Base-by-base conservation (phyloP, 1,284 basidiomycete species). In the Neolentinus lepideus region DNA sequence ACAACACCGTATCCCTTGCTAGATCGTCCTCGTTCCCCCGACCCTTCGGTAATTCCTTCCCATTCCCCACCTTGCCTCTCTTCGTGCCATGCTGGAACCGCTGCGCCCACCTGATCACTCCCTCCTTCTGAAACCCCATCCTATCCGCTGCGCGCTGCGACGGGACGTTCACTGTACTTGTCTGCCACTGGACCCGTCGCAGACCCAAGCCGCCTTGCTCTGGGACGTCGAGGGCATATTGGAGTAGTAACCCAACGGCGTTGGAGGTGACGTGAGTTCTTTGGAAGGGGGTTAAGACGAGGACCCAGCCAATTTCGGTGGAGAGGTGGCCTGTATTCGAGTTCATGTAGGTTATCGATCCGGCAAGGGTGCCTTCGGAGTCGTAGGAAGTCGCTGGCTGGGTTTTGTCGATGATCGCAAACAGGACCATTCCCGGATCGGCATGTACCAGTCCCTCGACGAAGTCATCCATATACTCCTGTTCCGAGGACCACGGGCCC, bases 171-270 rank as follows among this genome's bases (percentile, higher is more conserved):
- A 56, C 46, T 10, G 58, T 55, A 53, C 70, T 61, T 29, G 69
- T 65, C 57, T 66, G 64, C 69, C 69, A 72, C 53, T 70, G 67
- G 2, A 67, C 64, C 12, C 70, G 59, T 9, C 70, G 58, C 24
- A 71, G 58, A 0, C 63, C 63, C n/a, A 69, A 63, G 21, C 59
- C 58, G 8, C 24, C 47, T 12, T 56, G 31, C n/a, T 33, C 48
- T 9, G 45, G 53, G 10, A 50, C 8, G 9, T 67, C 63, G 38
- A 72, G 59, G 19, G 43, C 51, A 57, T 67, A 69, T 10, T 58
- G 59, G 14, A 69, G 58, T 3, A 72, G 57, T 29, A 71, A 57
- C 3, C 63, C 63, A 33, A 62, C 58, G 1, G 68, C 61, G 56
- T 71, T 66, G 4, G 68, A 64, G 35, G 62, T 61, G 38, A 72